Conservation (phyloP, 108 stramenopile species). For the Aurantiochytrium sp. region DNA sequence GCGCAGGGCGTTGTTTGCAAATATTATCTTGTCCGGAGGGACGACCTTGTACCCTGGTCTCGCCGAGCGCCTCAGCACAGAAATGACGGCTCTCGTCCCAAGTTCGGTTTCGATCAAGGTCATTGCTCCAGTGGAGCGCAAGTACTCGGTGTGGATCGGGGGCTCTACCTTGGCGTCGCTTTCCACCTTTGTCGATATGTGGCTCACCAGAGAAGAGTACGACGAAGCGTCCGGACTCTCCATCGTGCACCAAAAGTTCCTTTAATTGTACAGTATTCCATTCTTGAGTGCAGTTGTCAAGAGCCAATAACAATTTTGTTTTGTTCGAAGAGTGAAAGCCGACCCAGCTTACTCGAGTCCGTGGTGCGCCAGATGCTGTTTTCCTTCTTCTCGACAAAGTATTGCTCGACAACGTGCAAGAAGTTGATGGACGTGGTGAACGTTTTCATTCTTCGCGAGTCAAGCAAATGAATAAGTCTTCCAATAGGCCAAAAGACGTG, state of each 20-base stretch:
- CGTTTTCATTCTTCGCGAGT: too few relatives aligned
- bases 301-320: too few relatives aligned
- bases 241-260: constrained; percentile 89
- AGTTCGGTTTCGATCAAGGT: constrained; percentile 97
- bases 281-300: too few relatives aligned
- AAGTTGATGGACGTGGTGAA: too few relatives aligned
- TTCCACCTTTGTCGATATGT: constrained; percentile 99
- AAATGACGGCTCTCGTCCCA: constrained; percentile 79
- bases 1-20: constrained; percentile 72
- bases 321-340: too few relatives aligned
- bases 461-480: too few relatives aligned
- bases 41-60: constrained; percentile 93
- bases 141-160: constrained; percentile 96
- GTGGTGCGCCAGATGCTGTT: too few relatives aligned
- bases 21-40: constrained; percentile 61
- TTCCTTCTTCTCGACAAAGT: too few relatives aligned
- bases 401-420: too few relatives aligned
- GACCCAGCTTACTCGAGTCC: too few relatives aligned
- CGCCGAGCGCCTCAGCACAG: constrained; percentile 98
- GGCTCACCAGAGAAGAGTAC: constrained; percentile 98
- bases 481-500: too few relatives aligned
- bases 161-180: constrained; percentile 95
- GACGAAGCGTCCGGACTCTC: constrained; percentile 89
- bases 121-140: constrained; percentile 55
- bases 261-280: too few relatives aligned